phyloP scores from a whole-genome alignment of 768 basidiomycete genomes.

The Calocybe cyanea region DNA sequence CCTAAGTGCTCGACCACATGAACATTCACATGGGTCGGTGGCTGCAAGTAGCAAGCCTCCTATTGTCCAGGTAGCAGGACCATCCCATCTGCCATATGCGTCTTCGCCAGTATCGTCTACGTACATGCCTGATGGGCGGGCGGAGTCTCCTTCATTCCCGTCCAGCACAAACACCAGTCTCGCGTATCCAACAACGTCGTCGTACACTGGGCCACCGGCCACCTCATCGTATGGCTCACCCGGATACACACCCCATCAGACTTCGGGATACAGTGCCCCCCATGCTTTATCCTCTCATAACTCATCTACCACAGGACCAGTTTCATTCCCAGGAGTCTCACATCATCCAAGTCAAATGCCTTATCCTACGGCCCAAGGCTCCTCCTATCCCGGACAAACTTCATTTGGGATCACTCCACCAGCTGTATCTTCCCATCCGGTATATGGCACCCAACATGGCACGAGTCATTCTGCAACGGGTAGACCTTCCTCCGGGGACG shows the following conservation, averaged over 20 bases:
- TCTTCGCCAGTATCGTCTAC: not conserved
- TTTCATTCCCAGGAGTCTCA: conserved; percentile 12
- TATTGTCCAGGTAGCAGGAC: conserved; percentile 10
- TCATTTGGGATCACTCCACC: conserved; percentile 10
- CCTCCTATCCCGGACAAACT: conserved; percentile 23
- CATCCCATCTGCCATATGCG: conserved; percentile 7
- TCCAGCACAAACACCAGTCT: conserved; percentile 5
- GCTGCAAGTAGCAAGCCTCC: conserved; percentile 4
- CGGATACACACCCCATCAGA: conserved; percentile 12
- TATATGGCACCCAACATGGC: conserved; percentile 9
- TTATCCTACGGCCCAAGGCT: conserved; percentile 12
- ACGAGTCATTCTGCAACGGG: conserved; percentile 7
- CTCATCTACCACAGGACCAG: conserved; percentile 15
- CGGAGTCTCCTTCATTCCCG: conserved; percentile 12
- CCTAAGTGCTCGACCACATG: conserved; percentile 6
- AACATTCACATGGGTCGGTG: conserved; percentile 5
- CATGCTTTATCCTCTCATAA: conserved; percentile 21
- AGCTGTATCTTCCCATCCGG: conserved; percentile 3
- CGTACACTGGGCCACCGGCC: conserved; percentile 15
- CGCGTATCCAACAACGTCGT: conserved; percentile 14
- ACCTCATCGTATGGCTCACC: conserved; percentile 13
- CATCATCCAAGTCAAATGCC: conserved; percentile 11
- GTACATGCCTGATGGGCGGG: conserved; percentile 17
- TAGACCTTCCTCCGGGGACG: conserved; percentile 8
- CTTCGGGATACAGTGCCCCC: conserved; percentile 10